Percentiles rank a stretch among this genome's conserved stretches.
phyloP scores from a whole-genome alignment of 176 grass and related monocot species.

The Neostapfia colusana region DNA sequence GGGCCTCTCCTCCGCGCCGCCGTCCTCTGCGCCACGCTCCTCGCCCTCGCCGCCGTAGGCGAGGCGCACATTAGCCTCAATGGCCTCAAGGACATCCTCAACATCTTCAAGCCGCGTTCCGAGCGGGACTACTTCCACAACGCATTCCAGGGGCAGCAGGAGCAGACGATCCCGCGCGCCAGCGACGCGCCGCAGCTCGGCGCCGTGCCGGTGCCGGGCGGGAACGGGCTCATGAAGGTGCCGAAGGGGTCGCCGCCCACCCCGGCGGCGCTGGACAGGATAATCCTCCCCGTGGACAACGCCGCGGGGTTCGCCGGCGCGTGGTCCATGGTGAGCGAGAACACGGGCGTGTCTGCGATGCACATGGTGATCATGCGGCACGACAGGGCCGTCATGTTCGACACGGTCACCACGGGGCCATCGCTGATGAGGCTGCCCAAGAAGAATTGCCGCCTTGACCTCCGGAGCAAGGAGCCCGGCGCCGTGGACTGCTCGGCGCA shows the following conservation, averaged over 20 bases:
- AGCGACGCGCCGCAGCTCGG: not conserved
- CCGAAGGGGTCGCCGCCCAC: constrained; percentile 20
- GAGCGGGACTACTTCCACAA: constrained; percentile 42
- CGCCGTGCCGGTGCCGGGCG: not conserved
- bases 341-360: constrained; percentile 66
- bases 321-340: constrained; percentile 51
- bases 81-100: constrained; percentile 10
- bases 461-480: constrained; percentile 21
- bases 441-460: constrained; percentile 52
- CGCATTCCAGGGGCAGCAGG: constrained; percentile 23
- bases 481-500: constrained; percentile 52
- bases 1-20: constrained; percentile 21
- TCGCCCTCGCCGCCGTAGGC: constrained; percentile 9
- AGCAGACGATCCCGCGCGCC: not conserved
- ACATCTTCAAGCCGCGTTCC: constrained; percentile 40
- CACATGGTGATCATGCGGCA: constrained; percentile 54
- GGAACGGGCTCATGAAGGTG: constrained; percentile 30
- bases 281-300: constrained; percentile 10
- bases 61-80: constrained; percentile 2
- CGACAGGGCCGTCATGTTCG: constrained; percentile 69
- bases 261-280: constrained; percentile 17
- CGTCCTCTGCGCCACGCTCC: constrained; percentile 7
- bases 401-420: constrained; percentile 44
- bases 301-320: constrained; percentile 14
- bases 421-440: constrained; percentile 47